phyloP scores from a whole-genome alignment of 1,284 basidiomycete species.

The Rhodotorula glutinis region DNA sequence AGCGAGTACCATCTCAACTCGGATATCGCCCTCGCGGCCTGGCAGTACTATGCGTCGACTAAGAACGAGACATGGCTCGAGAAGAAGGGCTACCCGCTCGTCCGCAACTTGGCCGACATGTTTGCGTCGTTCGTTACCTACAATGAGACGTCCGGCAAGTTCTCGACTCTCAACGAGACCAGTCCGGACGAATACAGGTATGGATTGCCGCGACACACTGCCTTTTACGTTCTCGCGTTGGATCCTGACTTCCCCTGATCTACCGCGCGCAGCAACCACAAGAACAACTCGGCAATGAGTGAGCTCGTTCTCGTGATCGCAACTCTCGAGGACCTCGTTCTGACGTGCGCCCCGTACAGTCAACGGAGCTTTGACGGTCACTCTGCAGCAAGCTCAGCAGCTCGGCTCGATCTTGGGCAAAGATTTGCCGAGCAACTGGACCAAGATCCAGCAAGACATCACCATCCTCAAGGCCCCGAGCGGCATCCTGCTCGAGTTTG shows the following conservation, averaged over 20 bases:
- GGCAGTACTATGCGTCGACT: slow-evolving; percentile 41
- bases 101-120: slow-evolving; percentile 37
- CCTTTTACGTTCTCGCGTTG: too few species aligned
- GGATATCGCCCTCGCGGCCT: slow-evolving; percentile 40
- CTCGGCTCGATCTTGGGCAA: slow-evolving; percentile 33
- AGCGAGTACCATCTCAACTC: slow-evolving; percentile 44
- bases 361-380: slow-evolving; percentile 40
- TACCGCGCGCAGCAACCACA: slow-evolving; percentile 4
- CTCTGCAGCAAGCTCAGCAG: slow-evolving; percentile 27
- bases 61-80: slow-evolving; percentile 41
- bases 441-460: slow-evolving; percentile 32
- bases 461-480: slow-evolving; percentile 30
- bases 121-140: slow-evolving; percentile 40
- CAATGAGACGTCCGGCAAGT: slow-evolving; percentile 27
- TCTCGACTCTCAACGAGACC: slow-evolving; percentile 37
- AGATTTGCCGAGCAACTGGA: slow-evolving; percentile 33
- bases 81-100: slow-evolving; percentile 40
- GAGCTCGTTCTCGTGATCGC: neutral
- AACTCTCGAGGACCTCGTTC: neutral
- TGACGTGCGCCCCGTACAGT: slow-evolving; percentile 16
- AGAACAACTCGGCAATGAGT: slow-evolving; percentile 23
- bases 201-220: too few species aligned
- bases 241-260: neutral
- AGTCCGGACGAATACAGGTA: slow-evolving; percentile 20
- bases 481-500: slow-evolving; percentile 40